phyloP scores from a whole-genome alignment of 768 basidiomycete species.

The Amanita muscaria region DNA sequence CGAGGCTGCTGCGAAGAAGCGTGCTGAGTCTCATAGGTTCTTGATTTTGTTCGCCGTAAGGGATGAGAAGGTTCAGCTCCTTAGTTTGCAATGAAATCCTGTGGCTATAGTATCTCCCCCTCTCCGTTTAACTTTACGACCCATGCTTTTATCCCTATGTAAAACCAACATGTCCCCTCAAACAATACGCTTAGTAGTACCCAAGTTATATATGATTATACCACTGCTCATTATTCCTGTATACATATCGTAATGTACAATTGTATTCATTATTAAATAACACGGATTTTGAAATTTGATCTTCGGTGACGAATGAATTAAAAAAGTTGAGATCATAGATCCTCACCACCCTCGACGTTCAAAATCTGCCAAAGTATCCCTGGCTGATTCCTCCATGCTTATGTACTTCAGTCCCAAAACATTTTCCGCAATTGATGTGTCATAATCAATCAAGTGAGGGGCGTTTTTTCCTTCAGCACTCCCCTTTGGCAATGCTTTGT shows the following conservation, averaged over 20 bases:
- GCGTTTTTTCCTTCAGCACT: not conserved
- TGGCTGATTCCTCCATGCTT: constrained; percentile 11
- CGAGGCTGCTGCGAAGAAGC: constrained; percentile 54
- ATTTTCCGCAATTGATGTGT: not conserved
- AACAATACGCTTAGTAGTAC: too few species aligned
- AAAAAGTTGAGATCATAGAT: too few species aligned
- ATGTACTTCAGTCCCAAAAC: constrained; percentile 1
- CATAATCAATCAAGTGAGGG: not conserved
- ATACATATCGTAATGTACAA: too few species aligned
- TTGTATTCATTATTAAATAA: too few species aligned
- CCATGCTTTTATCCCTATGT: too few species aligned
- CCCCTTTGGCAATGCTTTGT: not conserved
- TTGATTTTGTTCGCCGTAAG: constrained; percentile 57
- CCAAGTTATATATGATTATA: too few species aligned
- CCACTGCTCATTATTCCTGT: too few species aligned
- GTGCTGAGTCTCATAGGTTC: constrained; percentile 53
- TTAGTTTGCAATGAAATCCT: constrained; percentile 29
- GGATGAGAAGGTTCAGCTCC: constrained; percentile 61
- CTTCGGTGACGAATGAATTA: too few species aligned
- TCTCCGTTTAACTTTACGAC: too few species aligned
- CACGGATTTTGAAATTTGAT: too few species aligned
- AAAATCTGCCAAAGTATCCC: constrained; percentile 4
- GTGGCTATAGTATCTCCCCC: too few species aligned
- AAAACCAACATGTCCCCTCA: too few species aligned
- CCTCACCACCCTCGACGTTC: constrained; percentile 5